Conservation (phyloP, 1,139 yeast species). For the Candida neerlandica region DNA sequence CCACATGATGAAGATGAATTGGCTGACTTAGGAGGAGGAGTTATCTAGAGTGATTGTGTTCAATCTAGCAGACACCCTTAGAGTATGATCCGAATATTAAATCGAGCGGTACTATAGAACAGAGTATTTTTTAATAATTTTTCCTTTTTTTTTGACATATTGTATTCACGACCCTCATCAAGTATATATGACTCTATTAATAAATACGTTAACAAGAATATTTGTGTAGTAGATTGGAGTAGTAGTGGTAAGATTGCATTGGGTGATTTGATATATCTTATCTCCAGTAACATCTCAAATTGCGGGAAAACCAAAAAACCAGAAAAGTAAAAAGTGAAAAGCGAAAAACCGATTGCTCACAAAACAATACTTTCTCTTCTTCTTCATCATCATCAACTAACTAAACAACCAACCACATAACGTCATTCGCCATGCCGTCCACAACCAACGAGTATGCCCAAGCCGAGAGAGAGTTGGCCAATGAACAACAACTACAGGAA, state of each 20-base stretch:
- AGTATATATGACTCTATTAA: no score
- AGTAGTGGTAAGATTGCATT: no score
- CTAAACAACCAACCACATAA: not conserved
- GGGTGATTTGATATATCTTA: not conserved
- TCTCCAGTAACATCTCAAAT: not conserved
- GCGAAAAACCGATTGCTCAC: not conserved
- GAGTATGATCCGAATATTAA: no score
- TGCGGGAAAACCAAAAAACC: not conserved
- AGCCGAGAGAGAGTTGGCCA: conserved; percentile 37
- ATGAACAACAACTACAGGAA: conserved; percentile 52
- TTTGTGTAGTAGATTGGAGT: no score
- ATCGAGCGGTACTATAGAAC: not conserved
- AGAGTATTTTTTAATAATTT: not conserved
- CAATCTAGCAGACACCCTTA: no score
- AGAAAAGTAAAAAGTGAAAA: not conserved
- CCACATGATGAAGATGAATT: conserved; percentile 48
- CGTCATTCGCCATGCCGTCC: conserved; percentile 8
- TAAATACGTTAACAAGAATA: no score
- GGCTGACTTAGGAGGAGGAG: conserved; percentile 32
- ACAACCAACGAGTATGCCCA: conserved; percentile 19
- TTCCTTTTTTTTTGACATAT: no score
- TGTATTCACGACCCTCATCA: no score
- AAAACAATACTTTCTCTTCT: not conserved
- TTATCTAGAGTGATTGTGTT: conserved; percentile 21
- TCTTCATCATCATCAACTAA: not conserved